Percentiles rank a stretch among this genome's conserved stretches.
Evolutionary conservation across 768 basidiomycete species (phyloP).

Genomic region (Phanerodontia chrysosporium): DNA sequence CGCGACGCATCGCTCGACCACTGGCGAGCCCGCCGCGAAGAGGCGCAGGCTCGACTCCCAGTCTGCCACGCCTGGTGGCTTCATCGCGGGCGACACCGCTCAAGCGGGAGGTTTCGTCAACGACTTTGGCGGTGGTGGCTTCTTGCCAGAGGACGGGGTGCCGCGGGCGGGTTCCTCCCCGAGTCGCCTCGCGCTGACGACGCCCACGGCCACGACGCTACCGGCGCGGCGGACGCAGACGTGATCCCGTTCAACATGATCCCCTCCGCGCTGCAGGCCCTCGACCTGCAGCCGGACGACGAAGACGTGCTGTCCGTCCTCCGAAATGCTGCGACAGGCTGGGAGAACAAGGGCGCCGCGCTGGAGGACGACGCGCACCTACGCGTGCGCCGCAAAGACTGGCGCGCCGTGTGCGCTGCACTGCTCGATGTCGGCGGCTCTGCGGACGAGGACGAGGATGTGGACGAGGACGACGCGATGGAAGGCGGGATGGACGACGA

Average conservation of each 20-base stretch:
- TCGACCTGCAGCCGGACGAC: conserved; percentile 62
- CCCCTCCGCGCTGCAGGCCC: conserved; percentile 54
- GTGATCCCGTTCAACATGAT: conserved; percentile 52
- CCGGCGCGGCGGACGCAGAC: conserved; percentile 1
- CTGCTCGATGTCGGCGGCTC: conserved; percentile 41
- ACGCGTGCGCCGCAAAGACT: conserved; percentile 61
- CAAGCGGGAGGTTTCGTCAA: conserved; percentile 12
- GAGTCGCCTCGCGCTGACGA: conserved; percentile 9
- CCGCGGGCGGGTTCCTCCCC: conserved; percentile 16
- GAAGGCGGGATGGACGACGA: too few species aligned
- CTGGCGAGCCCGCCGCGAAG: conserved; percentile 12
- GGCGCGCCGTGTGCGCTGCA: conserved; percentile 77
- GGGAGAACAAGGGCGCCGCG: conserved; percentile 35
- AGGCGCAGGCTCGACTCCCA: conserved; percentile 11
- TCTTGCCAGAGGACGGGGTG: conserved; percentile 4
- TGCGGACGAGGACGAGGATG: conserved; percentile 24
- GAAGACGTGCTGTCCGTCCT: conserved; percentile 70
- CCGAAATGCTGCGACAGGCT: conserved; percentile 70
- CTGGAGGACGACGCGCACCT: conserved; percentile 22
- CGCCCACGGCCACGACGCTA: conserved; percentile 16
- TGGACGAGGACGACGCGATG: conserved; percentile 20
- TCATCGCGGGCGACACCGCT: neutral
- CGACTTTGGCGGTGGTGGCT: conserved; percentile 3
- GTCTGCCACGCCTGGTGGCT: neutral
- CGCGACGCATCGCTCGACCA: neutral